A percentile compares a stretch with the other conserved stretches of the same genome.
These are phyloP conservation scores for Collybiopsis luxurians DNA, from an alignment of 768 basidiomycete genomes.

Conservation along the genomic window DNA sequence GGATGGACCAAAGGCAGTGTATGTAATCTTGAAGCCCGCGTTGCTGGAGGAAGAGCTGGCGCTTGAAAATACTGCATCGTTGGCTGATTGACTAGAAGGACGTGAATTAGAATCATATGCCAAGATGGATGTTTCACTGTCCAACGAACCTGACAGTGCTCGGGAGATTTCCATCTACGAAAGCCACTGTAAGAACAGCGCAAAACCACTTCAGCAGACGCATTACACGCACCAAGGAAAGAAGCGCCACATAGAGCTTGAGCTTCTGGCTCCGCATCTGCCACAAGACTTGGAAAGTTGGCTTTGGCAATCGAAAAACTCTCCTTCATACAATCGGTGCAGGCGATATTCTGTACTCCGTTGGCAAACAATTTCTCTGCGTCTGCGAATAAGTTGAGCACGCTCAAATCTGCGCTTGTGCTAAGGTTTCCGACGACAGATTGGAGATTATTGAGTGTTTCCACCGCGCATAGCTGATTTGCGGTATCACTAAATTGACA, in stretches of 20 bases:
- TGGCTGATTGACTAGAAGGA: conserved; percentile 16
- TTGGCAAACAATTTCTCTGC: conserved; percentile 22
- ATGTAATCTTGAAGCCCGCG: background rate
- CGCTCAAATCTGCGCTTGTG: conserved; percentile 23
- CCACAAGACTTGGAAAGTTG: conserved; percentile 29
- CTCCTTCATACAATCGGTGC: conserved; percentile 47
- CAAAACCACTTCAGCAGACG: background rate
- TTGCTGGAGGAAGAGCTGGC: background rate
- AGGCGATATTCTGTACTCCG: conserved; percentile 33
- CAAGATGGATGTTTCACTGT: no score
- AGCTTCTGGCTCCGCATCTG: conserved; percentile 18
- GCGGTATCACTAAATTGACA: conserved; percentile 22
- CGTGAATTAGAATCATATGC: background rate
- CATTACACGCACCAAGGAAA: conserved; percentile 35
- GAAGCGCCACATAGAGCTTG: conserved; percentile 36
- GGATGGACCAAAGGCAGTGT: conserved; percentile 8
- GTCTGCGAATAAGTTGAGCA: conserved; percentile 15
- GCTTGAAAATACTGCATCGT: conserved; percentile 9
- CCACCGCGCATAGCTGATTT: conserved; percentile 49
- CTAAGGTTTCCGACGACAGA: conserved; percentile 26
- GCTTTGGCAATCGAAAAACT: conserved; percentile 32
- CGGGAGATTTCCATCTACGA: conserved; percentile 11
- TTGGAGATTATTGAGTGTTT: conserved; percentile 48
- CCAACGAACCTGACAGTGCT: conserved; percentile 1
- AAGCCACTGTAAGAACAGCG: background rate